Conservation (phyloP, 768 basidiomycete genomes). For the Amanita fuliginea region DNA sequence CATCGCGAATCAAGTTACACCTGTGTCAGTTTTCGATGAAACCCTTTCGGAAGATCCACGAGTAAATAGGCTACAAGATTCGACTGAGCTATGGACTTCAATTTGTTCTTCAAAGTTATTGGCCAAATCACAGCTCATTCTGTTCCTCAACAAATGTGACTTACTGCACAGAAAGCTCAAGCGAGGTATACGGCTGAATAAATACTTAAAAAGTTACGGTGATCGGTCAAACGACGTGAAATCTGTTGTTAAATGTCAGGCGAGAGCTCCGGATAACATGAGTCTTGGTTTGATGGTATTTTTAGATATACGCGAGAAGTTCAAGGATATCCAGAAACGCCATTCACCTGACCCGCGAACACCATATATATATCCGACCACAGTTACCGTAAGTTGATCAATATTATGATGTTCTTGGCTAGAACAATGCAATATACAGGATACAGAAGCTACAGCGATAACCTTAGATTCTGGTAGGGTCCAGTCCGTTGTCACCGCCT, state of each 20-base stretch:
- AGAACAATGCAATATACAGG: slow-evolving; percentile 22
- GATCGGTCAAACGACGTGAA: slow-evolving; percentile 57
- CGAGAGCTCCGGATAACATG: background rate
- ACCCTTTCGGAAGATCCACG: slow-evolving; percentile 55
- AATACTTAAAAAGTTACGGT: slow-evolving; percentile 56
- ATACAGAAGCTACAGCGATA: slow-evolving; percentile 49
- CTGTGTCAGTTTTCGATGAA: slow-evolving; percentile 75
- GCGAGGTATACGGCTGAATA: slow-evolving; percentile 42
- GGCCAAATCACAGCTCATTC: slow-evolving; percentile 45
- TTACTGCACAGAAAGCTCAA: slow-evolving; percentile 54
- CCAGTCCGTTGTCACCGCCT: background rate
- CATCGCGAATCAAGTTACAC: slow-evolving; percentile 37
- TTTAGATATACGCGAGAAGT: slow-evolving; percentile 57
- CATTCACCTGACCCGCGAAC: slow-evolving; percentile 43
- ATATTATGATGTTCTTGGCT: background rate
- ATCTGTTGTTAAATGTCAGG: slow-evolving; percentile 49
- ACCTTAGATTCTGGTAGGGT: slow-evolving; percentile 44
- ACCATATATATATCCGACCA: slow-evolving; percentile 58
- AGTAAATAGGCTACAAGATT: slow-evolving; percentile 68
- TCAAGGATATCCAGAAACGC: slow-evolving; percentile 52
- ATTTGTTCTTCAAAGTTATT: slow-evolving; percentile 59
- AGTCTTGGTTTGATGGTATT: background rate
- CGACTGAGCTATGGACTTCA: slow-evolving; percentile 59
- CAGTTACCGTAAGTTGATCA: slow-evolving; percentile 44
- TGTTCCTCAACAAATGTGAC: slow-evolving; percentile 64